A percentile compares a stretch with the other conserved stretches of the same genome.
Conservation (phyloP, 1,139 yeast genomes). For the Sugiyamaella sp. region DNA sequence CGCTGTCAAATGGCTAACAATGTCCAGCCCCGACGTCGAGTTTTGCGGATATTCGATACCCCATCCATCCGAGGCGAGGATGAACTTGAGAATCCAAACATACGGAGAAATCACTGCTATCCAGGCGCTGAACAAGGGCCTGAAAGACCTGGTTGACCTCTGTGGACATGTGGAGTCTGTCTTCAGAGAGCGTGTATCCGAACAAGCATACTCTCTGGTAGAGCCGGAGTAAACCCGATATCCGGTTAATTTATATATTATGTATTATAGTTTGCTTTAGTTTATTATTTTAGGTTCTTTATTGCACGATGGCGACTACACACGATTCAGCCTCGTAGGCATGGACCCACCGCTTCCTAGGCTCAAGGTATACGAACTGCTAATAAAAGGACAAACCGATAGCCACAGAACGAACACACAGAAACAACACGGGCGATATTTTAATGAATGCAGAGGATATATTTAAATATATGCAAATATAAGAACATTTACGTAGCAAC, state of each 20-base stretch:
- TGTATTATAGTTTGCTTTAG: slow-evolving; percentile 4
- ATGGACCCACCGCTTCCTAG: too few species aligned
- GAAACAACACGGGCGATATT: too few species aligned
- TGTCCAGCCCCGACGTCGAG: slow-evolving; percentile 77
- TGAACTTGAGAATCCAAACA: slow-evolving; percentile 92
- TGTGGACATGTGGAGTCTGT: slow-evolving; percentile 82
- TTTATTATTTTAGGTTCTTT: background rate
- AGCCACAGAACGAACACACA: background rate
- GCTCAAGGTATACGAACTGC: too few species aligned
- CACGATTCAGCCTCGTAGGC: too few species aligned
- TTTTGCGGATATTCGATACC: slow-evolving; percentile 98
- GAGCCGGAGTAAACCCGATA: slow-evolving; percentile 12
- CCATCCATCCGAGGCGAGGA: slow-evolving; percentile 93
- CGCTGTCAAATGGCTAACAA: slow-evolving; percentile 13
- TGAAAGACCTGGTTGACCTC: slow-evolving; percentile 79
- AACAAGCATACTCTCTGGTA: slow-evolving; percentile 10
- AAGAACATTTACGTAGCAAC: slow-evolving; percentile 17
- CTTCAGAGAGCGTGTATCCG: slow-evolving; percentile 49
- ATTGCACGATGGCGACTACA: too few species aligned
- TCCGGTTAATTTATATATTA: background rate
- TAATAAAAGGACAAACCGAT: too few species aligned
- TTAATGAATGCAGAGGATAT: slow-evolving; percentile 12
- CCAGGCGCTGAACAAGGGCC: slow-evolving; percentile 90
- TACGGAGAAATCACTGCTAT: slow-evolving; percentile 84
- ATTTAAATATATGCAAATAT: slow-evolving; percentile 3